Evolutionary conservation across 169 alveolate genomes (phyloP).

Genomic region (Theileria parva): DNA sequence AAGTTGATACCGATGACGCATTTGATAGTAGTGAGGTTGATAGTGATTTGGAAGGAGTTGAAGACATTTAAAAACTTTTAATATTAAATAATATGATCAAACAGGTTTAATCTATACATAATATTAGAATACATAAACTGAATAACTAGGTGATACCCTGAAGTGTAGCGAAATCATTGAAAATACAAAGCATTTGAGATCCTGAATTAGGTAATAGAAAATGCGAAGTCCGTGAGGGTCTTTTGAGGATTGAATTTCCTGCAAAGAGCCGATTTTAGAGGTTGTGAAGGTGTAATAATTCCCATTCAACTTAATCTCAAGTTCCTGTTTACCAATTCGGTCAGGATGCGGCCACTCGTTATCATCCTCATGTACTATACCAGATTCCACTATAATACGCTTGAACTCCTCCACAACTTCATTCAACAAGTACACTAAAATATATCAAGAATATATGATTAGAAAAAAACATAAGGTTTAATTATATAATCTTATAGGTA

Average conservation of each 20-base stretch:
- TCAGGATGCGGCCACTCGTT: constrained; percentile 95
- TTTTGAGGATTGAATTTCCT: constrained; percentile 87
- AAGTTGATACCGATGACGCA: background rate
- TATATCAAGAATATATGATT: background rate
- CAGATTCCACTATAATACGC: constrained; percentile 87
- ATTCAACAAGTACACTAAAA: constrained; percentile 77
- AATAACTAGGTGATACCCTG: constrained; percentile 71
- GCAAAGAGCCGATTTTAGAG: constrained; percentile 90
- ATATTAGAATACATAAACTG: background rate
- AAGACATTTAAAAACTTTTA: constrained; percentile 1
- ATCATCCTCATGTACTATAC: constrained; percentile 90
- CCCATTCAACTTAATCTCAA: constrained; percentile 89
- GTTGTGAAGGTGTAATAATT: constrained; percentile 83
- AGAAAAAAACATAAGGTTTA: background rate
- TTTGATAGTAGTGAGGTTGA: background rate
- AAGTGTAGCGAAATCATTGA: constrained; percentile 91
- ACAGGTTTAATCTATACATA: constrained; percentile 56
- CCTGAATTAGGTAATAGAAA: constrained; percentile 92
- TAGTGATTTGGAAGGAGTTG: constrained; percentile 9
- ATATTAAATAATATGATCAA: constrained; percentile 4
- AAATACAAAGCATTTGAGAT: constrained; percentile 91
- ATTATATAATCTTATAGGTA: background rate
- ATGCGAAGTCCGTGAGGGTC: constrained; percentile 93
- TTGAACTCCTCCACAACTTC: constrained; percentile 83
- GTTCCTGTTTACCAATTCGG: constrained; percentile 94